Conservation (phyloP, 441 rosid species). For the Arabidopsis lyrata region DNA sequence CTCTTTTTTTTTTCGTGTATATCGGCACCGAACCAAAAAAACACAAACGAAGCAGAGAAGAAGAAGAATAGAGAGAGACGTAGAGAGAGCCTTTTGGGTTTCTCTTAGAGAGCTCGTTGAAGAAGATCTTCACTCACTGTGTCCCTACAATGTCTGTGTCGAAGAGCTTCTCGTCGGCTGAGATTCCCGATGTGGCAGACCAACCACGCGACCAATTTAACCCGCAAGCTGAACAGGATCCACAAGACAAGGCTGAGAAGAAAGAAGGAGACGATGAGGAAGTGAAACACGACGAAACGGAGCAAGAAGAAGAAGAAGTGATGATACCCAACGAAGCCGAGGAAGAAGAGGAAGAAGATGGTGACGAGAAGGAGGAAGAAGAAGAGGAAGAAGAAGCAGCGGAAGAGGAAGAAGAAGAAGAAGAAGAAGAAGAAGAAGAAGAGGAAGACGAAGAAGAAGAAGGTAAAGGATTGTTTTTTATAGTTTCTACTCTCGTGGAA, state of each 20-base stretch:
- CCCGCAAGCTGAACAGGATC: constrained; percentile 31
- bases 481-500: background rate
- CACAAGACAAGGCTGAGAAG: constrained; percentile 33
- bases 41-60: background rate
- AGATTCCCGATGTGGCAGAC: constrained; percentile 38
- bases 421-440: constrained; percentile 13
- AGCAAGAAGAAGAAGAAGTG: constrained; percentile 31
- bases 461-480: constrained; percentile 26
- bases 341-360: constrained; percentile 38
- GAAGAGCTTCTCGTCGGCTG: constrained; percentile 58
- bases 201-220: constrained; percentile 46
- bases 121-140: constrained; percentile 31
- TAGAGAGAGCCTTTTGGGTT: constrained; percentile 18
- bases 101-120: constrained; percentile 3
- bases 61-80: constrained; percentile 18
- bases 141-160: constrained; percentile 70
- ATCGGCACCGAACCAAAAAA: constrained; percentile 31
- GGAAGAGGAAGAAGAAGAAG: background rate
- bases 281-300: constrained; percentile 43
- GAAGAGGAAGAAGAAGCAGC: constrained; percentile 29
- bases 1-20: constrained; percentile 24
- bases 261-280: constrained; percentile 26
- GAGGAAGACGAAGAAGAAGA: background rate
- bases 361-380: constrained; percentile 17
- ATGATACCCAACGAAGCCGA: constrained; percentile 29